Evolutionary conservation across 257 asterid species (phyloP).

Genomic region (Salvia hispanica): DNA sequence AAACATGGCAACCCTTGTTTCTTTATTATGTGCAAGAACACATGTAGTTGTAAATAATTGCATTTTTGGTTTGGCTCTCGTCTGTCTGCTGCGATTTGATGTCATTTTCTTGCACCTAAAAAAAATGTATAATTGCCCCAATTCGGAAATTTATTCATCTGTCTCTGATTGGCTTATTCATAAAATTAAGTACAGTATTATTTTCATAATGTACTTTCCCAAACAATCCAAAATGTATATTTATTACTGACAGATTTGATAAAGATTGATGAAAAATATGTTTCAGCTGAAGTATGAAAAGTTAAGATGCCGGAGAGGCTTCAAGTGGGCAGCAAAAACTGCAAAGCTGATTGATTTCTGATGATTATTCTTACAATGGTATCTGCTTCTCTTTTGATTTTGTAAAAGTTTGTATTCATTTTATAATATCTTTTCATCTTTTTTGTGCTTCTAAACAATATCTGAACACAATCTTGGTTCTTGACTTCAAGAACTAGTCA

Average conservation of each 20-base stretch:
- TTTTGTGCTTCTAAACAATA: background rate
- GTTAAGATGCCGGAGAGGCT: slow-evolving; percentile 26
- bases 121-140: too few relatives aligned
- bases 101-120: background rate
- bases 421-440: background rate
- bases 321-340: slow-evolving; percentile 21
- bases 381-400: background rate
- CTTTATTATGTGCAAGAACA: background rate
- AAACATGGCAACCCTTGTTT: background rate
- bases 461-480: background rate
- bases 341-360: slow-evolving; percentile 28
- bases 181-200: too few relatives aligned
- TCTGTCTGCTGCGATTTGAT: background rate
- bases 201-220: too few relatives aligned
- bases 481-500: background rate
- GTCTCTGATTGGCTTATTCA: too few relatives aligned
- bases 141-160: too few relatives aligned
- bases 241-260: too few relatives aligned
- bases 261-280: too few relatives aligned
- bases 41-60: slow-evolving; percentile 27
- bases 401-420: background rate
- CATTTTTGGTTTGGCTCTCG: background rate
- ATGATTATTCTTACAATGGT: slow-evolving; percentile 25
- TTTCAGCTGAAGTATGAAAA: background rate
- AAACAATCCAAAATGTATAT: too few relatives aligned